Evolutionary conservation across 257 asterid species (phyloP).

Genomic region (Nicotiana undulata): DNA sequence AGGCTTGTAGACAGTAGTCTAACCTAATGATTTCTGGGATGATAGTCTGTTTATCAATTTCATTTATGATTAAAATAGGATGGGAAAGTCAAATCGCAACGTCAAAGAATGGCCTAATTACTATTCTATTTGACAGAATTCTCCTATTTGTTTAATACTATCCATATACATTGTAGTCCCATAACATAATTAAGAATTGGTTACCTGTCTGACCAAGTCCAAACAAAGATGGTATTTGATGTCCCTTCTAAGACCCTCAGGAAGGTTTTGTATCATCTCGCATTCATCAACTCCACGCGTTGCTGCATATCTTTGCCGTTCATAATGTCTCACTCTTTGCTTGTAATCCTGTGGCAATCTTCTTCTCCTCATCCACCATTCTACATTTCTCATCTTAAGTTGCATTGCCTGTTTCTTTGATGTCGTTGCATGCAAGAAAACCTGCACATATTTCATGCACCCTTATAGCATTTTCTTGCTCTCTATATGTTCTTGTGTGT

Average conservation of each 20-base stretch:
- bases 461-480: not conserved
- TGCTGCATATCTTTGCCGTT: constrained; percentile 93
- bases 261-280: constrained; percentile 83
- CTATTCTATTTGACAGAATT: too few relatives aligned
- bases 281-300: constrained; percentile 94
- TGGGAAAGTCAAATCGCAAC: too few relatives aligned
- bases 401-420: constrained; percentile 99
- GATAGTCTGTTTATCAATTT: too few relatives aligned
- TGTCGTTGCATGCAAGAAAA: constrained; percentile 90
- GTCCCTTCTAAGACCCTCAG: constrained; percentile 86
- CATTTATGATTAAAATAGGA: too few relatives aligned
- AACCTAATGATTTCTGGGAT: too few relatives aligned
- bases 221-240: constrained; percentile 90
- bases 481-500: too few relatives aligned
- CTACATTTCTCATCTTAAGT: constrained; percentile 87
- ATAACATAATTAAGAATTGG: too few relatives aligned
- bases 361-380: constrained; percentile 98
- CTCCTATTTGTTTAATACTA: too few relatives aligned
- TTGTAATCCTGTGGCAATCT: constrained; percentile 48
- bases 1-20: too few relatives aligned
- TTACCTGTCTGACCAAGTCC: constrained; percentile 86
- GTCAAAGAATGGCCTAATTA: too few relatives aligned
- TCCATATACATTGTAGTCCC: too few relatives aligned
- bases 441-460: constrained; percentile 25
- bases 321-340: constrained; percentile 83